These are phyloP conservation scores for Rossbeevera mucosa DNA, from an alignment of 768 basidiomycete genomes.

Conservation along the genomic window DNA sequence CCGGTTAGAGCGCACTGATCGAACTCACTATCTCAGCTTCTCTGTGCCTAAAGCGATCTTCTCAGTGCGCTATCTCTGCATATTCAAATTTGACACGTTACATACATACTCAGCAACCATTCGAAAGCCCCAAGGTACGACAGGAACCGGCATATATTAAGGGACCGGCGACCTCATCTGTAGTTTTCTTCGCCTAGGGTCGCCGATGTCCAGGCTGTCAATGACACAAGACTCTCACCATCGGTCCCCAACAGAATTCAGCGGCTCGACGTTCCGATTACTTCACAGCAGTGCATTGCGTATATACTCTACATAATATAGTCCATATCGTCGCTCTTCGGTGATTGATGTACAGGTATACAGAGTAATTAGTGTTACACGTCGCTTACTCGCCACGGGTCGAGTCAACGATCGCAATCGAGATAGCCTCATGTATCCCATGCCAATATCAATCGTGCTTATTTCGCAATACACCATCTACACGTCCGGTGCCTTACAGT, in stretches of 20 bases:
- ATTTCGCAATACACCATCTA: background rate
- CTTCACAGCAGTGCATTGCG: background rate
- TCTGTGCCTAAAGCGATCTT: background rate
- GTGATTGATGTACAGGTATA: background rate
- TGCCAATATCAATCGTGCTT: background rate
- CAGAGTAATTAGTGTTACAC: background rate
- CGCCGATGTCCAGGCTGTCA: background rate
- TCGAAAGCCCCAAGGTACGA: background rate
- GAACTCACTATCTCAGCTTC: background rate
- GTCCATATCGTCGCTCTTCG: no score
- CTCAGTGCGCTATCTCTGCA: no score
- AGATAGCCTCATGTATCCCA: background rate
- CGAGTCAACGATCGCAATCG: background rate
- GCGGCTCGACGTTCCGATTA: background rate
- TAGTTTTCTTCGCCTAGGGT: background rate
- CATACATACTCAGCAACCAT: no score
- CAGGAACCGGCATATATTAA: background rate
- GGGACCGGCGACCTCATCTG: background rate
- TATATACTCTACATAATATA: background rate
- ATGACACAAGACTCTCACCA: no score
- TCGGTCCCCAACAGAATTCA: background rate
- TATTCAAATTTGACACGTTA: background rate
- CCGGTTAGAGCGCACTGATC: background rate
- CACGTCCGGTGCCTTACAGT: background rate
- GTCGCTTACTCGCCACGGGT: no score